Base-by-base conservation (phyloP, 1,284 basidiomycete genomes). In the Cryptococcus sp. region DNA sequence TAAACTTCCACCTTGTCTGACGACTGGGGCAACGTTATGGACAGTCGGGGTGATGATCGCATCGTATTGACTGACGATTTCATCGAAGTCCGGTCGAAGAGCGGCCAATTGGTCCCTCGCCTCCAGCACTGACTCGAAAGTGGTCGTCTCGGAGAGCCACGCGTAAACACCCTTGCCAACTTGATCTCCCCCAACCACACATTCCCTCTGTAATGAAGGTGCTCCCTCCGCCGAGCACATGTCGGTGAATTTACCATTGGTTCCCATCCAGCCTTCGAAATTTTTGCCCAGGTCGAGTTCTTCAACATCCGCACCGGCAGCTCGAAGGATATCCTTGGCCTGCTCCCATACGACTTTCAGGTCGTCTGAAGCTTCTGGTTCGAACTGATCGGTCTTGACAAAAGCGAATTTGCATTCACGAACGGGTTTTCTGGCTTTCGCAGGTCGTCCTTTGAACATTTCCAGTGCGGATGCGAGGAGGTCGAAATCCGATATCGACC, bases 401-500 rank as follows among this genome's bases (percentile, higher is more conserved):
- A 60, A 64, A 2, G 54, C 69, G 50, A 71, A 64, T 37, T 48
- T 54, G 7, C 14, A 19, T 19, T 52, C 49, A 11, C 44, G 43
- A 37, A 69, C 47, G 3, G 11, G 52, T 34, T 14, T 45, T 5
- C 50, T 34, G 14, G 46, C 22, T 28, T 61, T 60, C 2, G 28
- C 28, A 11, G 28, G 28, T 5, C 28, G 28, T 28, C 11, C 11
- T 5, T 28, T 28, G 28, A 28, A 4, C 4, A 28, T 4, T 4
- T 28, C 28, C 5, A 28, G 4, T 5, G 28, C 28, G 4, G 5
- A 11, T 59, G 46, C 0, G 46, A 40, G 23, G 22, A 72, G 21
- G 42, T 70, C 66, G 50, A 67, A 61, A 46, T 72, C 67, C 7
- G 57, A 57, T n/a, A 62, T 44, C 16, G 59, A 60, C 18, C 69